These are phyloP conservation scores for Cornus florida DNA, from an alignment of 148 eudicot genomes.

Conservation along the genomic window DNA sequence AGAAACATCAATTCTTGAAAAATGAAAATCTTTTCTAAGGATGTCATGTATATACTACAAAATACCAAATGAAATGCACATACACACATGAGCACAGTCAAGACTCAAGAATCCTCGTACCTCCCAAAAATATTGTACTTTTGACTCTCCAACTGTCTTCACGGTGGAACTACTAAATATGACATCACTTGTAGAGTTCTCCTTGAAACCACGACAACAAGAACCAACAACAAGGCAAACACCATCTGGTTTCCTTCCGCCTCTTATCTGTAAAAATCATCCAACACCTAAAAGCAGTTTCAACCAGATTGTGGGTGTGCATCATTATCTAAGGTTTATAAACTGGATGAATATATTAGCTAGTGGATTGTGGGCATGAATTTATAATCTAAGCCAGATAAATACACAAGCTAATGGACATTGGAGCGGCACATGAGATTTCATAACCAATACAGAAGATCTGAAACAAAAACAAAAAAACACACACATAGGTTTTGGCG, in stretches of 20 bases:
- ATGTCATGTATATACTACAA: background rate
- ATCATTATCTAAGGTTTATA: background rate
- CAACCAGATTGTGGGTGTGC: background rate
- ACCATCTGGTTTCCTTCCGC: conserved; percentile 91
- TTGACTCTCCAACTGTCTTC: conserved; percentile 64
- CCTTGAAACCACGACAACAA: conserved; percentile 74
- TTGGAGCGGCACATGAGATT: background rate
- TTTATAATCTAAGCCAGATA: no score
- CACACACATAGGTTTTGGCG: background rate
- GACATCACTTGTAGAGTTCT: conserved; percentile 78
- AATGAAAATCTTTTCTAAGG: background rate
- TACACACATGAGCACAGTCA: conserved; percentile 4
- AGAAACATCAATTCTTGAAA: conserved; percentile 7
- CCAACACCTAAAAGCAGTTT: conserved; percentile 4
- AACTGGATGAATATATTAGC: background rate
- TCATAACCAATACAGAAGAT: background rate
- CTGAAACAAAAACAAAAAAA: background rate
- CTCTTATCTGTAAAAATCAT: conserved; percentile 55
- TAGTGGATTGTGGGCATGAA: background rate
- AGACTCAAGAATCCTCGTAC: conserved; percentile 34
- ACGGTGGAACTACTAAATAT: conserved; percentile 71
- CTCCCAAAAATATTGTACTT: conserved; percentile 95
- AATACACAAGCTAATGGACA: background rate
- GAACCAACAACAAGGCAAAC: conserved; percentile 97
- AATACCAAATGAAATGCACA: background rate